Conservation (phyloP, 805 yeast species). For the Cyberlindnera japonica region DNA sequence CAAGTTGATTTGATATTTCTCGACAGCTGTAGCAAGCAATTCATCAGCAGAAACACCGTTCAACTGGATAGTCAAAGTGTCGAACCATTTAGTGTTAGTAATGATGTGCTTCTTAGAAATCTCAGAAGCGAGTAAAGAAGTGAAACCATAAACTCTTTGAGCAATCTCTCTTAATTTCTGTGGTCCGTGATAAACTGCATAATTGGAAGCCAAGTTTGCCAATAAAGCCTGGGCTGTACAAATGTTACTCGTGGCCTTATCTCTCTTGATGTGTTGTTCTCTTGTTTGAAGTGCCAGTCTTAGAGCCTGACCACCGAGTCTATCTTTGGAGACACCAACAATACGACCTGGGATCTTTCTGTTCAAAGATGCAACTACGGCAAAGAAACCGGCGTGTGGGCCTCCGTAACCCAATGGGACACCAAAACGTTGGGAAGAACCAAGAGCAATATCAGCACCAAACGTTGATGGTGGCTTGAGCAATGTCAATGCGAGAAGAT, state of each 20-base stretch:
- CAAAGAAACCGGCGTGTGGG: conserved; percentile 97
- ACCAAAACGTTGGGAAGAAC: conserved; percentile 93
- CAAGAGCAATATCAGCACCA: conserved; percentile 91
- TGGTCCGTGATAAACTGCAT: conserved; percentile 95
- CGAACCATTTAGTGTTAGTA: conserved; percentile 69
- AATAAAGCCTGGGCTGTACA: conserved; percentile 97
- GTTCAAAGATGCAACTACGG: conserved; percentile 74
- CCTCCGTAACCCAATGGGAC: conserved; percentile 99
- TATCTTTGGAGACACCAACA: conserved; percentile 88
- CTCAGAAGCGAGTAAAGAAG: conserved; percentile 64
- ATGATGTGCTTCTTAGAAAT: conserved; percentile 48
- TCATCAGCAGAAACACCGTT: conserved; percentile 49
- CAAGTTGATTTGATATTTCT: conserved; percentile 65
- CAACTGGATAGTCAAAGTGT: conserved; percentile 71
- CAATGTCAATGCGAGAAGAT: conserved; percentile 82
- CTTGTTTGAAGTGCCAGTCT: conserved; percentile 95
- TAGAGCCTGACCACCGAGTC: conserved; percentile 84
- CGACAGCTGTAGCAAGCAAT: conserved; percentile 54
- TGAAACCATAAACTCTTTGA: conserved; percentile 65
- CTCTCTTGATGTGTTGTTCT: conserved; percentile 97
- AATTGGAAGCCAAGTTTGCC: conserved; percentile 94
- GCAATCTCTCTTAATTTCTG: conserved; percentile 80
- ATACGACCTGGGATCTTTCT: conserved; percentile 96
- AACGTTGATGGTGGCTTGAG: conserved; percentile 79
- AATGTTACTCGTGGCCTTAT: conserved; percentile 95